Base-by-base conservation (phyloP, 2,329 filamentous ascomycete genomes). In the Fusarium denticulatum region DNA sequence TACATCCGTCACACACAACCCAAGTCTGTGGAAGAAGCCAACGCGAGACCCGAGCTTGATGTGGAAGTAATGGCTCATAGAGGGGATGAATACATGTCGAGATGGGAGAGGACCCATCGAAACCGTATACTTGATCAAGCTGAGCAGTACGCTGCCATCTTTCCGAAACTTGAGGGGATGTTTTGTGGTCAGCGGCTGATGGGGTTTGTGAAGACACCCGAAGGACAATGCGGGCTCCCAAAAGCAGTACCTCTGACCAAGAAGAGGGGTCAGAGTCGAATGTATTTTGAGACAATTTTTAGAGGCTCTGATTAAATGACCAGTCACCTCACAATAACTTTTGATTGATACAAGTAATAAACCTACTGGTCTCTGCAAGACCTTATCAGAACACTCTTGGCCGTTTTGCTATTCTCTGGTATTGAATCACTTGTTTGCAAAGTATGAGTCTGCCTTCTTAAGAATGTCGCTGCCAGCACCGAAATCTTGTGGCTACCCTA, bases 111-210 rank as follows among this genome's bases (percentile, higher is more conserved):
- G 15, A 60, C 22, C 0, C 74, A 76, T 61, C 45, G 71, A 18
- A 76, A 74, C 7, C 71, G 62, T n/a, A 76, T 76, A 71, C 66
- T 74, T 18, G 16, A n/a, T 12, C 40, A 74, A 2, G 71, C 56
- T 3, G 66, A 73, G 39, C 24, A 13, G 20, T 74, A 76, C 28
- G 71, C 60, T 7, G 10, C 7, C 3, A 34, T 72, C 12, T 37
- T 76, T 1, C 73, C 73, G 11, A 24, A 28, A 7, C 37, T 76
- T 15, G 53, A 69, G 49, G 73, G 68, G 69, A 49, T 74, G 18
- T n/a, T 67, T 24, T 75, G 50, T 14, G 72, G 71, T 26, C 68
- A 72, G 32, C 18, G 59, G 26, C 57, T 52, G 0, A 71, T 75
- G 26, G 55, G 30, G 10, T 20, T 37, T 9, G 9, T 3, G 5